Conservation (phyloP, 805 yeast species). For the Saturnispora kantuleensis region DNA sequence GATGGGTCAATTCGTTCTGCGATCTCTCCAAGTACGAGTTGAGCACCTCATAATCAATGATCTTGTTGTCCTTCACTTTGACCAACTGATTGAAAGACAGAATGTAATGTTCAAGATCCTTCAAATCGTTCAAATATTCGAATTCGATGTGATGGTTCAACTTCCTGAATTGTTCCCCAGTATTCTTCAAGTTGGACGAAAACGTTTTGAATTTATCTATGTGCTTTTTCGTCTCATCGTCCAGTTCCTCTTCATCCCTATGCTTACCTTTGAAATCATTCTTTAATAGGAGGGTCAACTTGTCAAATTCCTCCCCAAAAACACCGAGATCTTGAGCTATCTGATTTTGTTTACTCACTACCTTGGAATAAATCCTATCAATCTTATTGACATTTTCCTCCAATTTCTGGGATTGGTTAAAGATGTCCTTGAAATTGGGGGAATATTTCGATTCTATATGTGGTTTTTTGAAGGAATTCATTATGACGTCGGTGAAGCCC, state of each 20-base stretch:
- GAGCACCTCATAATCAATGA: conserved; percentile 80
- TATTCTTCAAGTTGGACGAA: conserved; percentile 31
- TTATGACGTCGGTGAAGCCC: conserved; percentile 78
- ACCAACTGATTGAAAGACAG: conserved; percentile 55
- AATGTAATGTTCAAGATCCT: conserved; percentile 80
- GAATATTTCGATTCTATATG: conserved; percentile 42
- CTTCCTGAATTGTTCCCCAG: conserved; percentile 20
- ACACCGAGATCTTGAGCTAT: conserved; percentile 64
- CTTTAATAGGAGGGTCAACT: conserved; percentile 37
- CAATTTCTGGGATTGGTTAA: conserved; percentile 70
- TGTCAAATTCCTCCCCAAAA: conserved; percentile 59
- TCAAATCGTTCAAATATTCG: conserved; percentile 70
- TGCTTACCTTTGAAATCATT: conserved; percentile 27
- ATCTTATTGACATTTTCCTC: conserved; percentile 75
- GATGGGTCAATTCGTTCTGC: conserved; percentile 43
- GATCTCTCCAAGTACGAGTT: conserved; percentile 71
- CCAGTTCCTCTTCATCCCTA: conserved; percentile 16
- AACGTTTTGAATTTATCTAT: conserved; percentile 27
- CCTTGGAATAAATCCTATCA: conserved; percentile 67
- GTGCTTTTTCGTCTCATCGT: conserved; percentile 18
- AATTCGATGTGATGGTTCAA: conserved; percentile 51
- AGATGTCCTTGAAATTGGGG: conserved; percentile 73
- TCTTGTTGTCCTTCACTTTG: conserved; percentile 82
- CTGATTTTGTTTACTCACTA: conserved; percentile 62
- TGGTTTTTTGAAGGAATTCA: conserved; percentile 86